A percentile compares a stretch with the other conserved stretches of the same genome.
Conservation (phyloP, 2,329 filamentous ascomycete genomes). For the Stylonectria norvegica region DNA sequence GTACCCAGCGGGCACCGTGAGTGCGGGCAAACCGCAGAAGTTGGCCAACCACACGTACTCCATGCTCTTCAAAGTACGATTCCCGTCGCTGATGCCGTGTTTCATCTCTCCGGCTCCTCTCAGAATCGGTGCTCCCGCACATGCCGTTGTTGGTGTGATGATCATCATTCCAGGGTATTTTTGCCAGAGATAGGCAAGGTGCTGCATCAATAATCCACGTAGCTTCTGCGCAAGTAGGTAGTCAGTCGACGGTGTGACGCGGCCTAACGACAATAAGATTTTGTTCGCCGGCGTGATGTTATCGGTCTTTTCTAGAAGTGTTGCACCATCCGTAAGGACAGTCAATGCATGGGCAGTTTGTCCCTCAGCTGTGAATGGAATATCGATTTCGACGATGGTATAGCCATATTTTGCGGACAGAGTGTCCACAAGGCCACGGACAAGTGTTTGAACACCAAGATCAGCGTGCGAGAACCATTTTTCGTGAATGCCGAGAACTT, state of each 20-base stretch:
- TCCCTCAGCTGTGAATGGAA: conserved; percentile 59
- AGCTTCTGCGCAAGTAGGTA: conserved; percentile 68
- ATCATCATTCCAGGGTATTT: conserved; percentile 67
- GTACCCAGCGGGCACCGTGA: conserved; percentile 46
- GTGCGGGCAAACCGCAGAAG: conserved; percentile 45
- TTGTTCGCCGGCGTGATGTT: conserved; percentile 60
- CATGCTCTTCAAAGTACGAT: conserved; percentile 46
- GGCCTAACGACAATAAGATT: conserved; percentile 62
- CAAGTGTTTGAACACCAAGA: conserved; percentile 41
- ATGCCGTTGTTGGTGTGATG: conserved; percentile 63
- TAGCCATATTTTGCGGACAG: conserved; percentile 54
- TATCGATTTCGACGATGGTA: conserved; percentile 50
- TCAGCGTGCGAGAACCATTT: conserved; percentile 56
- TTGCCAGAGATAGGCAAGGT: conserved; percentile 64
- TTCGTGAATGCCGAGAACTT: conserved; percentile 61
- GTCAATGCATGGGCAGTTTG: conserved; percentile 72
- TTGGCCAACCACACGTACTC: conserved; percentile 51
- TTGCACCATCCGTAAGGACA: conserved; percentile 61
- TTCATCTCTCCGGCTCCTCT: conserved; percentile 33
- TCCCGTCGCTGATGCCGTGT: conserved; percentile 45
- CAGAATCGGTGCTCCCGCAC: conserved; percentile 44
- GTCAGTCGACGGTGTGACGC: conserved; percentile 61
- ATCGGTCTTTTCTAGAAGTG: conserved; percentile 43
- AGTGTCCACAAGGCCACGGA: conserved; percentile 45
- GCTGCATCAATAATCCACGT: conserved; percentile 65